Evolutionary conservation across 1,284 basidiomycete genomes (phyloP).

Genomic region (Sphaerobolus stellatus): DNA sequence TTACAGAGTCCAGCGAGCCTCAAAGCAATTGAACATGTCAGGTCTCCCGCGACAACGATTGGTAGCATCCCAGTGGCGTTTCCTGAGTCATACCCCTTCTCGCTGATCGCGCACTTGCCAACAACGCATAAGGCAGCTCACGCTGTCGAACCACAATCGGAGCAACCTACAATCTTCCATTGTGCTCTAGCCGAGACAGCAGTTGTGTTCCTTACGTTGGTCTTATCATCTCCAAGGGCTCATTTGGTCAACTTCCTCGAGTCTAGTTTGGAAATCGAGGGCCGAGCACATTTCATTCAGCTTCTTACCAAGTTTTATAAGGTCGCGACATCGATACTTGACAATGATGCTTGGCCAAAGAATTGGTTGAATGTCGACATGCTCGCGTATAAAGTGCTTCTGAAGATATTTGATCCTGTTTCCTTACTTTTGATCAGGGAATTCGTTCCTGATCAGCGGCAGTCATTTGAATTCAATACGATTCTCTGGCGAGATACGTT

Average conservation of each 20-base stretch:
- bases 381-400: slow-evolving; percentile 82
- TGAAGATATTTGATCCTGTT: slow-evolving; percentile 87
- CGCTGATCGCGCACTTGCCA: slow-evolving; percentile 71
- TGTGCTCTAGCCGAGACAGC: slow-evolving; percentile 85
- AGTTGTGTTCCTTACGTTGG: slow-evolving; percentile 80
- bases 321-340: slow-evolving; percentile 79
- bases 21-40: slow-evolving; percentile 69
- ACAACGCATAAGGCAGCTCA: slow-evolving; percentile 46
- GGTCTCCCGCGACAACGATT: slow-evolving; percentile 60
- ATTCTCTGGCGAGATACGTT: slow-evolving; percentile 83
- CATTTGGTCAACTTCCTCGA: slow-evolving; percentile 81
- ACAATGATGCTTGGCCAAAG: slow-evolving; percentile 86
- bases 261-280: slow-evolving; percentile 81
- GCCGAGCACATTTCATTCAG: slow-evolving; percentile 70
- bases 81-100: slow-evolving; percentile 92
- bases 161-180: slow-evolving; percentile 60
- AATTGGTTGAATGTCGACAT: slow-evolving; percentile 94
- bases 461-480: slow-evolving; percentile 70
- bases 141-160: slow-evolving; percentile 38
- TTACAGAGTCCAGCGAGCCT: slow-evolving; percentile 68
- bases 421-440: slow-evolving; percentile 74
- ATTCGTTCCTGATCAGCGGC: slow-evolving; percentile 74
- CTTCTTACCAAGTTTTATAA: slow-evolving; percentile 81
- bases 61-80: slow-evolving; percentile 79
- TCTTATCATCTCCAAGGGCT: slow-evolving; percentile 77